Evolutionary conservation across 2,329 filamentous ascomycete genomes (phyloP), one percentile per base, ranked within the genome.

Genomic region (Fusarium guadeloupense): DNA sequence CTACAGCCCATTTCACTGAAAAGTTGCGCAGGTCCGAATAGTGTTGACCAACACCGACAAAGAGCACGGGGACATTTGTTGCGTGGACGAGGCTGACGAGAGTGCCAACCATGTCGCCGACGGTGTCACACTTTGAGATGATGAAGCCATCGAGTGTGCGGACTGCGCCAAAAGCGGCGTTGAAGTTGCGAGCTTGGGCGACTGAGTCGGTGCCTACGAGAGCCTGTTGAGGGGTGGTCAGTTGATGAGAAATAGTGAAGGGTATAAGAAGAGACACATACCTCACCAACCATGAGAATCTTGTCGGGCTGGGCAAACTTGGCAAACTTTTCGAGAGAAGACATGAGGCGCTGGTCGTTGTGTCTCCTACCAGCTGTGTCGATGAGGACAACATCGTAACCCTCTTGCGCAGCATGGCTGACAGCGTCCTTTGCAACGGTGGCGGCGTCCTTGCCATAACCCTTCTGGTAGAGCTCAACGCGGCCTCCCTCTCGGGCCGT

Each of bases 61-160:
- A 99, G 10, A 98, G 84, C 17, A 99, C 93, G 0, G 96, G 96
- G 39, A 99, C 96, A 23, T 94, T 92, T 4, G 96, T 99, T 4
- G 95, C 94, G 78, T 98, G 94, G 33, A 99, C 94, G 81, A 99
- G 94, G 74, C 92, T 97, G 61, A 99, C 95, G 62, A 99, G 81
- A 4, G 94, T 97, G 67, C 85, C 93, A 37, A 97, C 93, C 93
- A 98, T 98, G 78, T 97, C 94, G n/a, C 95, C 96, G 31, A 99
- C 96, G 0, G 95, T 99, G 78, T 99, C 95, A 75, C 95, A 98
- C 78, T 99, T 99, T 58, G 90, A 94, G 69, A 99, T 97, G 73
- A 99, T 97, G 77, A 99, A 99, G 6, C 95, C 95, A 77, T 99
- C 96, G 31, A 99, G 83, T 23, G 86, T 85, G 53, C 94, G 83